Evolutionary conservation across 371 early-diverging fungal species (phyloP).

Genomic region (Mucor racemosus): DNA sequence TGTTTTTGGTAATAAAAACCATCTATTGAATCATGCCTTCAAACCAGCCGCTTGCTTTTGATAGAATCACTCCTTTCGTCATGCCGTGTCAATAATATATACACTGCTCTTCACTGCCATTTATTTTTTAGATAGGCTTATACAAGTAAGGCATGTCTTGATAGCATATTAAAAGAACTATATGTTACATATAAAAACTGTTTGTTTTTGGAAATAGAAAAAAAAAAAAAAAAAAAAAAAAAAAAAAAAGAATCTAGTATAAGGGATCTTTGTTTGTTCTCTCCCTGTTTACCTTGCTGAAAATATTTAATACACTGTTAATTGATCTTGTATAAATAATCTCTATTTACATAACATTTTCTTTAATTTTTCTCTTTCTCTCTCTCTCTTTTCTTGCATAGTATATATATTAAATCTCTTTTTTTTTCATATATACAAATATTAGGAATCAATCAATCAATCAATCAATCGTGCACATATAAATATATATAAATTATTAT

Average conservation of each 20-base stretch:
- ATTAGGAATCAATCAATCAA: not conserved
- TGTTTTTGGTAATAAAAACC: not conserved
- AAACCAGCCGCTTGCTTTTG: conserved; percentile 15
- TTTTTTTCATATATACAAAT: not conserved
- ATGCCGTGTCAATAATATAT: conserved; percentile 22
- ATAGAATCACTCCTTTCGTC: conserved; percentile 21
- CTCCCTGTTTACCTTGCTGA: not conserved
- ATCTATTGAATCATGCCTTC: conserved; percentile 18
- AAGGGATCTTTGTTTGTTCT: not conserved
- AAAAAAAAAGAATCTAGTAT: not conserved
- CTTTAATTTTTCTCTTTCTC: conserved; percentile 14
- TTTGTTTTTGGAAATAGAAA: conserved; percentile 2
- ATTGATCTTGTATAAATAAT: conserved; percentile 7
- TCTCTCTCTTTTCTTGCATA: conserved; percentile 1
- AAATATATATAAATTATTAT: not conserved
- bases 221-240: conserved; percentile 3
- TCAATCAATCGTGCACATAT: not conserved
- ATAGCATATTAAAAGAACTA: not conserved
- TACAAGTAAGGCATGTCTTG: not conserved
- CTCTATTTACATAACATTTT: not conserved
- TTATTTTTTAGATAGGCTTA: not conserved
- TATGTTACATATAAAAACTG: not conserved
- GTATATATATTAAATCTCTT: not conserved
- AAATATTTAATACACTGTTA: not conserved
- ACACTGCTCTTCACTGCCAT: not conserved